Percentiles rank a stretch among this genome's conserved stretches.
These are phyloP conservation scores for Xerocomus amazonicus DNA, from an alignment of 1,284 basidiomycete genomes.

Conservation along the genomic window DNA sequence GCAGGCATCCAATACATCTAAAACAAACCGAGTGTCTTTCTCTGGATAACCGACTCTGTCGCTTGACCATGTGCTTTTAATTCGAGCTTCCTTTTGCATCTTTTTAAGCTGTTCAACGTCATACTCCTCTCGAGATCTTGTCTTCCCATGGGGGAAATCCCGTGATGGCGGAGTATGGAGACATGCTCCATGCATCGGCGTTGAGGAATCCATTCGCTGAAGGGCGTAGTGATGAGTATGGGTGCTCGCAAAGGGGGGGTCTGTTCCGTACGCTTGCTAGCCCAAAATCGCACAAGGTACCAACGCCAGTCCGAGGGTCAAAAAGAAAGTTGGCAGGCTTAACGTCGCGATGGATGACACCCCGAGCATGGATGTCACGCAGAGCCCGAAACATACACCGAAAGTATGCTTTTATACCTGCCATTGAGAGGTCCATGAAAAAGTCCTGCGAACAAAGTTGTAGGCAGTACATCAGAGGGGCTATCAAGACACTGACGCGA, in stretches of 20 bases:
- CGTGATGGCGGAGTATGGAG: slow-evolving; percentile 67
- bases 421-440: slow-evolving; percentile 67
- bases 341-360: slow-evolving; percentile 95
- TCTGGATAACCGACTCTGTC: slow-evolving; percentile 74
- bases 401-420: slow-evolving; percentile 83
- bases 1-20: slow-evolving; percentile 3
- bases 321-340: slow-evolving; percentile 99
- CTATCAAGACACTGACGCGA: slow-evolving; percentile 53
- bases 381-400: slow-evolving; percentile 89
- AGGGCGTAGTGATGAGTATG: slow-evolving; percentile 7
- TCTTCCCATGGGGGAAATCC: slow-evolving; percentile 65
- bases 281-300: slow-evolving; percentile 94
- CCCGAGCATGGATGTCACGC: slow-evolving; percentile 84
- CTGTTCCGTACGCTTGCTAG: slow-evolving; percentile 76
- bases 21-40: slow-evolving; percentile 57
- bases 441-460: slow-evolving; percentile 54
- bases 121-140: slow-evolving; percentile 38
- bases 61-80: slow-evolving; percentile 49
- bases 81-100: slow-evolving; percentile 61
- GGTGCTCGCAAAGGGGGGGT: background rate
- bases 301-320: slow-evolving; percentile 79
- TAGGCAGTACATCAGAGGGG: slow-evolving; percentile 1
- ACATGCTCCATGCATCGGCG: slow-evolving; percentile 53
- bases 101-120: slow-evolving; percentile 45
- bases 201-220: slow-evolving; percentile 54